A percentile compares a stretch with the other conserved stretches of the same genome.
Conservation (phyloP, 106 monocot genomes). For the Dendrobium huoshanense region DNA sequence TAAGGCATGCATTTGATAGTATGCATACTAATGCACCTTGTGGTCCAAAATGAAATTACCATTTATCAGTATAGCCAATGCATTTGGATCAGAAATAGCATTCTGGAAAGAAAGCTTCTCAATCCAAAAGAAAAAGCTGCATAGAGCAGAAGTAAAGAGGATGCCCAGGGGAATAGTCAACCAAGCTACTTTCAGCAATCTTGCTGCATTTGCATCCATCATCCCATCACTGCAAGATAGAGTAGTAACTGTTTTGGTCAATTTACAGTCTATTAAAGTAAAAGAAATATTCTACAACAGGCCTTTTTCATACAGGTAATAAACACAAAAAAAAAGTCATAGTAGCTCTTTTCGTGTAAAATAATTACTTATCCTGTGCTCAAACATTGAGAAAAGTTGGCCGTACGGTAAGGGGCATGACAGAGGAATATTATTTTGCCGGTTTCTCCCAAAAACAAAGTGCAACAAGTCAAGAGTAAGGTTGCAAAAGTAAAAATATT, state of each 20-base stretch:
- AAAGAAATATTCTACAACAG: not conserved
- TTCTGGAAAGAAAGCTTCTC: conserved; percentile 24
- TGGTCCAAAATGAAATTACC: conserved; percentile 36
- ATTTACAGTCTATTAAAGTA: not conserved
- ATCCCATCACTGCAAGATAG: conserved; percentile 40
- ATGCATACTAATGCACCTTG: not conserved
- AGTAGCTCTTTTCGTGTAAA: not conserved
- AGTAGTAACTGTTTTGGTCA: conserved; percentile 11
- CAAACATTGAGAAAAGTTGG: not conserved
- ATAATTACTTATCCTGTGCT: not conserved
- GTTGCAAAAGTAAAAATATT: too few relatives aligned
- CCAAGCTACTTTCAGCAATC: conserved; percentile 70
- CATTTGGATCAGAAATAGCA: conserved; percentile 61
- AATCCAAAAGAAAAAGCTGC: conserved; percentile 40
- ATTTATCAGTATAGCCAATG: conserved; percentile 66
- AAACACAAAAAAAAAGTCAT: not conserved
- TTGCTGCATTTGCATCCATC: conserved; percentile 50
- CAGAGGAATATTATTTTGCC: not conserved
- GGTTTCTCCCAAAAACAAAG: not conserved
- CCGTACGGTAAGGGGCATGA: not conserved
- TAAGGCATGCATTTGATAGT: not conserved
- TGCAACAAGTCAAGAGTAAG: too few relatives aligned
- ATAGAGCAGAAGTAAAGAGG: conserved; percentile 40
- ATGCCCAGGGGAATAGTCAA: conserved; percentile 69
- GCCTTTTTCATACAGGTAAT: conserved; percentile 3